Percentiles rank a stretch among this genome's conserved stretches.
Conservation (phyloP, 2,329 filamentous ascomycete species). For the Penicillium sp. region DNA sequence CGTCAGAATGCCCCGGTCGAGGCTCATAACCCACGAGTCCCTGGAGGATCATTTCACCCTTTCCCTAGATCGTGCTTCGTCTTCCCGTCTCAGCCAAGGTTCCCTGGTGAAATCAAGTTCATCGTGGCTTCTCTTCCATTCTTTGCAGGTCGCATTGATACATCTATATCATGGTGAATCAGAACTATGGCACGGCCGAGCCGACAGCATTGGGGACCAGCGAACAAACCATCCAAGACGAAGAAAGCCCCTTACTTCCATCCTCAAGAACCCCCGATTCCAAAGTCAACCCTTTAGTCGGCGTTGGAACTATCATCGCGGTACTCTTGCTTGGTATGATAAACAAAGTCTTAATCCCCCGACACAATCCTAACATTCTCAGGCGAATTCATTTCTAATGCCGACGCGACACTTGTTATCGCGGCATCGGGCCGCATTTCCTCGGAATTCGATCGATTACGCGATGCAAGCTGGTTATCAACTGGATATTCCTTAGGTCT, state of each 20-base stretch:
- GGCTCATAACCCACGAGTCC: neutral
- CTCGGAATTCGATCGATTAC: slow-evolving; percentile 60
- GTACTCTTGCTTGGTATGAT: slow-evolving; percentile 31
- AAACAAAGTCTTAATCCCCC: neutral
- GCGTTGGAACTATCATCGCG: slow-evolving; percentile 27
- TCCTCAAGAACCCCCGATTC: neutral
- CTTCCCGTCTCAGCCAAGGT: neutral
- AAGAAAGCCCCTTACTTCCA: slow-evolving; percentile 20
- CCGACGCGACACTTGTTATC: slow-evolving; percentile 65
- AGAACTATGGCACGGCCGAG: slow-evolving; percentile 1
- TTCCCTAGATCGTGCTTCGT: neutral
- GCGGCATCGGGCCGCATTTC: slow-evolving; percentile 65
- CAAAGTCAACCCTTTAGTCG: slow-evolving; percentile 9
- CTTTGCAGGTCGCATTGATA: neutral
- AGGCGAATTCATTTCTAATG: slow-evolving; percentile 67
- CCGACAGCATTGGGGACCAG: neutral
- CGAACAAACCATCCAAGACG: slow-evolving; percentile 6
- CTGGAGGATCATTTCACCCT: neutral
- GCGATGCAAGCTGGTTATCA: slow-evolving; percentile 60
- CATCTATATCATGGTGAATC: slow-evolving; percentile 5
- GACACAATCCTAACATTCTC: neutral
- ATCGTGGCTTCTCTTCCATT: neutral
- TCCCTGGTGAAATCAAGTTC: neutral
- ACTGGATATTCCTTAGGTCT: slow-evolving; percentile 55
- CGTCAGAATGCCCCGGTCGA: neutral